Evolutionary conservation across 1,284 basidiomycete species (phyloP).

Genomic region (Exsudoporus floridanus): DNA sequence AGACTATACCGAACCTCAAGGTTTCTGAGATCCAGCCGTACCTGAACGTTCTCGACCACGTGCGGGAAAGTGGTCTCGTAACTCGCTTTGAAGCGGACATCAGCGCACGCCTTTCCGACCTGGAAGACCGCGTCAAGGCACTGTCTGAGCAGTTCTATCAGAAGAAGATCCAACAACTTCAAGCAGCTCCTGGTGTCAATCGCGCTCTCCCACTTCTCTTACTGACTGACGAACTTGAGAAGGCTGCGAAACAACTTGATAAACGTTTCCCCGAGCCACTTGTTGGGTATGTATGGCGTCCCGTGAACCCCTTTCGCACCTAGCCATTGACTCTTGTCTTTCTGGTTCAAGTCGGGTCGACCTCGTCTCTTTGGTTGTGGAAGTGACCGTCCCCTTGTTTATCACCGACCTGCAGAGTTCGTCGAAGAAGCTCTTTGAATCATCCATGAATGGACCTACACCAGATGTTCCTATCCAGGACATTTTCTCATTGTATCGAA

Average conservation of each 20-base stretch:
- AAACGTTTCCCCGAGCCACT: conserved; percentile 84
- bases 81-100: conserved; percentile 68
- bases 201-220: conserved; percentile 76
- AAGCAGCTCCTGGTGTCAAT: conserved; percentile 69
- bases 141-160: conserved; percentile 73
- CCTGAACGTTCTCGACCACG: conserved; percentile 67
- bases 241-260: conserved; percentile 77
- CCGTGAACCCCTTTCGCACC: not conserved
- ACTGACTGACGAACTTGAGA: conserved; percentile 89
- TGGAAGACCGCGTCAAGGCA: conserved; percentile 68
- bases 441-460: conserved; percentile 75
- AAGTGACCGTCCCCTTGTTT: conserved; percentile 72
- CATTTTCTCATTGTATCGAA: conserved; percentile 82
- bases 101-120: conserved; percentile 60
- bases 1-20: conserved; percentile 71
- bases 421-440: conserved; percentile 70
- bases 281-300: conserved; percentile 57
- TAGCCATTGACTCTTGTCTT: conserved; percentile 10
- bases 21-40: conserved; percentile 64
- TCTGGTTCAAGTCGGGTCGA: conserved; percentile 61
- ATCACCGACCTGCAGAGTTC: conserved; percentile 75
- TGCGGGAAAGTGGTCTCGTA: conserved; percentile 68
- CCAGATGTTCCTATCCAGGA: conserved; percentile 84
- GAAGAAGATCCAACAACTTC: conserved; percentile 66
- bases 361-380: conserved; percentile 75